These are phyloP conservation scores for Colletotrichum orchidophilum DNA, from an alignment of 2,329 filamentous ascomycete species.

Conservation along the genomic window DNA sequence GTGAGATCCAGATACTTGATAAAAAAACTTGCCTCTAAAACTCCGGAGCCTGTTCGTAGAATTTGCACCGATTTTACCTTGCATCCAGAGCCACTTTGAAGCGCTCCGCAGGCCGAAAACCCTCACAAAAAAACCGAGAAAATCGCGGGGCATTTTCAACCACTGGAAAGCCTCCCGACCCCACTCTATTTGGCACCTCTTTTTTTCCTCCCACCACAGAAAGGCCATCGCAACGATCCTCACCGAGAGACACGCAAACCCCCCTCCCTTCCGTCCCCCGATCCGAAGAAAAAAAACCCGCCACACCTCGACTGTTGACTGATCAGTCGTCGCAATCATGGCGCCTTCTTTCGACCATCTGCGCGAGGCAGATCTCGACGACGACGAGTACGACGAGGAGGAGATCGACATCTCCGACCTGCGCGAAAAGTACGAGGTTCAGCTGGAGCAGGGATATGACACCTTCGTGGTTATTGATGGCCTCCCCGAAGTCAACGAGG, in stretches of 20 bases:
- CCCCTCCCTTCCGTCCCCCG: constrained; percentile 5
- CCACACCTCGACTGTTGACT: constrained; percentile 17
- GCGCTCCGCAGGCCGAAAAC: constrained; percentile 23
- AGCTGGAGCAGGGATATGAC: constrained; percentile 94
- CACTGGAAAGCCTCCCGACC: constrained; percentile 19
- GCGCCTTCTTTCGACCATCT: constrained; percentile 93
- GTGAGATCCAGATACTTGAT: background rate
- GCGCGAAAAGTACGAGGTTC: constrained; percentile 92
- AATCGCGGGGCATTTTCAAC: constrained; percentile 34
- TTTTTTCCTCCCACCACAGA: constrained; percentile 34
- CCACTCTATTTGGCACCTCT: constrained; percentile 32
- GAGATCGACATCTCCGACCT: constrained; percentile 97
- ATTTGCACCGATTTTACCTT: background rate
- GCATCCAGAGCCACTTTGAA: constrained; percentile 12
- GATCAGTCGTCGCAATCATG: constrained; percentile 69
- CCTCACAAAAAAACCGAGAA: constrained; percentile 25
- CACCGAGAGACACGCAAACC: constrained; percentile 28
- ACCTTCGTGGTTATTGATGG: constrained; percentile 97
- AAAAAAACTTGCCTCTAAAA: background rate
- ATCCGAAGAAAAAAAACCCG: constrained; percentile 5
- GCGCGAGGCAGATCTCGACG: constrained; percentile 87
- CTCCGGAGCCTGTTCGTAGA: background rate
- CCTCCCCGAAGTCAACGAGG: constrained; percentile 87
- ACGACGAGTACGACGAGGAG: constrained; percentile 88
- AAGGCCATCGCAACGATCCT: constrained; percentile 25